phyloP scores from a whole-genome alignment of 495 filamentous ascomycete species.

The Tuber indicum region DNA sequence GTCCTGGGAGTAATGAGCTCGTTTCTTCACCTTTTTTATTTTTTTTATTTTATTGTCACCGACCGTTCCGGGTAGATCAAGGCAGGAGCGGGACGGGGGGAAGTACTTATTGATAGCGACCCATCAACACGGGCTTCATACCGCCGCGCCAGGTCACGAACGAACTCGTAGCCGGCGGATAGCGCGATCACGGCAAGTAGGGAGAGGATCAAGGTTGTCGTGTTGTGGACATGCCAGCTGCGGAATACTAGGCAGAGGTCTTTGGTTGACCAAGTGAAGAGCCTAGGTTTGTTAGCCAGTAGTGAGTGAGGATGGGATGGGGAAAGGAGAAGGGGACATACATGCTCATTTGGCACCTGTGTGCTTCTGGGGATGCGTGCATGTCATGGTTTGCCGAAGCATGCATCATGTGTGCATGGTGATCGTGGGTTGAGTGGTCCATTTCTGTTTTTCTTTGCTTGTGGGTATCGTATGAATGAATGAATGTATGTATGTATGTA shows the following conservation, averaged over 20 bases:
- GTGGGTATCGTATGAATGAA: background rate
- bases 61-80: background rate
- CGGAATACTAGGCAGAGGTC: constrained; percentile 94
- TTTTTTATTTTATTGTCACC: constrained; percentile 3
- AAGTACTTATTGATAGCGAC: constrained; percentile 55
- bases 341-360: constrained; percentile 57
- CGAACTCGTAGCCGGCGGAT: constrained; percentile 81
- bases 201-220: constrained; percentile 66
- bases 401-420: constrained; percentile 52
- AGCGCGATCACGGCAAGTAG: constrained; percentile 74
- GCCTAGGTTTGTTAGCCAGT: constrained; percentile 58
- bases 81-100: background rate
- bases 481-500: background rate
- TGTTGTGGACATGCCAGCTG: constrained; percentile 74
- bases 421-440: constrained; percentile 47
- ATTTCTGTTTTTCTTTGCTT: constrained; percentile 26
- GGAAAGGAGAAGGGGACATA: constrained; percentile 53
- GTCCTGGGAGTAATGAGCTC: constrained; percentile 66
- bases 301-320: background rate
- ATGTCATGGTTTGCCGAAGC: constrained; percentile 49
- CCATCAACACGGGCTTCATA: constrained; percentile 61
- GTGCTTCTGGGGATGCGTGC: constrained; percentile 46
- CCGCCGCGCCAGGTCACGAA: constrained; percentile 65
- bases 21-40: constrained; percentile 46
- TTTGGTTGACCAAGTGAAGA: constrained; percentile 89